Base-by-base conservation (phyloP, 2,329 filamentous ascomycete genomes). In the Neonectria sp. region DNA sequence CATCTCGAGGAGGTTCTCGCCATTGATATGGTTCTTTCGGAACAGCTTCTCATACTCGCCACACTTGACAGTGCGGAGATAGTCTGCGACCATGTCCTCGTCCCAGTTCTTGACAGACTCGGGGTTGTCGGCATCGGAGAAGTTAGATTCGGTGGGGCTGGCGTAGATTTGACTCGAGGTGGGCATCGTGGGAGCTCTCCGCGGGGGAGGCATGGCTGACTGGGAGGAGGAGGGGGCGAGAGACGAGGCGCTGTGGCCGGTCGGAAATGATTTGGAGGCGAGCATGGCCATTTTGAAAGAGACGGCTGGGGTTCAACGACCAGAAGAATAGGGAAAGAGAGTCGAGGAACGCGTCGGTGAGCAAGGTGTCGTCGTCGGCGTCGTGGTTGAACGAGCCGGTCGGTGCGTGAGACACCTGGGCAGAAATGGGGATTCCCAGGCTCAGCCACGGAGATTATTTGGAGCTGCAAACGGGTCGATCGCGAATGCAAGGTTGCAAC, bases 1-100 rank as follows among this genome's bases (percentile, higher is more conserved):
- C 87, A 98, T 95, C 82, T 99, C 96, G 74, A 99, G 88, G 51
- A 99, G 86, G 78, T 97, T 98, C 83, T 98, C 95, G 76, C 96
- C 96, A 79, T 96, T 99, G 85, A 99, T 98, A 81, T 98, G 94
- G 80, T 99, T 97, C 78, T 91, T 91, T 82, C 93, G 83, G 82
- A 98, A 98, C 29, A 97, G 82, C 77, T 93, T 91, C 79, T 97
- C 95, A 82, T 99, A 98, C 79, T 98, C 95, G 74, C 92, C 91
- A 78, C 95, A 98, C 78, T 97, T 95, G 79, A 99, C 95, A 75
- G 90, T 95, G 76, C 91, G 89, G 70, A 99, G 86, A 88, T 97
- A 99, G 58, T 97, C 93, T 77, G 93, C 93, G 33, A 99, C 96
- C 73, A 91, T 91, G 73, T 95, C 92, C 83, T 98, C 96, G 78